Evolutionary conservation across 768 basidiomycete genomes (phyloP).

Genomic region (Tulasnella sp.): DNA sequence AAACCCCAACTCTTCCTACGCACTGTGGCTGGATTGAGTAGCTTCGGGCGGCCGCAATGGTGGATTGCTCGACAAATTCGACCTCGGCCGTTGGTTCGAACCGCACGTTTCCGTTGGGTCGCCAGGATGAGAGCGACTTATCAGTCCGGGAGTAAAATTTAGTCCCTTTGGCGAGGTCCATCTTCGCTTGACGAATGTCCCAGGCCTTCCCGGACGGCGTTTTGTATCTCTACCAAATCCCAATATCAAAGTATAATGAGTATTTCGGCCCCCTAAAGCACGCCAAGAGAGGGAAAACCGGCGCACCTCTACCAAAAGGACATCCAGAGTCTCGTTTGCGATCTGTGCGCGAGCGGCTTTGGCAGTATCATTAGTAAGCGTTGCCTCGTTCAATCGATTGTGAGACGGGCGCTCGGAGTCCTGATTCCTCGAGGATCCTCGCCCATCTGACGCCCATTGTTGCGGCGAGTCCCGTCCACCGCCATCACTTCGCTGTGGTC

Average conservation of each 20-base stretch:
- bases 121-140: neutral
- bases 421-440: neutral
- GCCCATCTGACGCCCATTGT: neutral
- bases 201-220: neutral
- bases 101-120: neutral
- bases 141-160: constrained; percentile 9
- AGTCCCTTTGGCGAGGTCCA: neutral
- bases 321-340: constrained; percentile 15
- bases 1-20: constrained; percentile 53
- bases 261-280: neutral
- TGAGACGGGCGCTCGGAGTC: neutral
- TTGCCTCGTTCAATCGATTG: constrained; percentile 18
- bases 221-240: neutral
- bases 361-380: constrained; percentile 4
- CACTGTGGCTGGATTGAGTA: neutral
- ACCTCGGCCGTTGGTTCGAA: neutral
- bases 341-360: neutral
- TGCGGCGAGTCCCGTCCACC: neutral
- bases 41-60: constrained; percentile 9
- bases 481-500: neutral
- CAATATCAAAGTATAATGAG: neutral
- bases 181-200: neutral
- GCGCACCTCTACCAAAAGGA: constrained; percentile 15
- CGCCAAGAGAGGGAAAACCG: neutral
- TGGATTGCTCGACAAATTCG: constrained; percentile 19